Evolutionary conservation across 2,329 filamentous ascomycete genomes (phyloP).

Genomic region (Phialophora macrospora): DNA sequence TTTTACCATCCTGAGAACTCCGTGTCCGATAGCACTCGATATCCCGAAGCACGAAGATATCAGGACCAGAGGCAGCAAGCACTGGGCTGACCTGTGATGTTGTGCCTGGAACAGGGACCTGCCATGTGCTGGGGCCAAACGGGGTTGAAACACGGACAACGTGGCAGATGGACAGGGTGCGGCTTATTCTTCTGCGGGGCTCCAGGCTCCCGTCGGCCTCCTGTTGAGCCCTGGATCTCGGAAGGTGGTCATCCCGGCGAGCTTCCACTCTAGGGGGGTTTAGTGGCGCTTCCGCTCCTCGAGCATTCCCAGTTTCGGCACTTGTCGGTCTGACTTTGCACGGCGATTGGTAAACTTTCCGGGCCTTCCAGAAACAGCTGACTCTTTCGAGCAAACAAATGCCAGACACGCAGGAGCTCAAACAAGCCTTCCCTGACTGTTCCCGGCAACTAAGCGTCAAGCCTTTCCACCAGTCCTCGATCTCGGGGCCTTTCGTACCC

Average conservation of each 20-base stretch:
- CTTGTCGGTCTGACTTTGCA: background rate
- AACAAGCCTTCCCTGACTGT: background rate
- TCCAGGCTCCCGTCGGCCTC: background rate
- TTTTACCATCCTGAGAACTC: background rate
- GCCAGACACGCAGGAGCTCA: background rate
- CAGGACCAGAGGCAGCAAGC: background rate
- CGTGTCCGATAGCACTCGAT: background rate
- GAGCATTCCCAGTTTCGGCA: constrained; percentile 5
- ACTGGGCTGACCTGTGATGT: background rate
- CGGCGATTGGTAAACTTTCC: background rate
- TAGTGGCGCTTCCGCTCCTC: constrained; percentile 6
- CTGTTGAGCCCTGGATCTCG: constrained; percentile 4
- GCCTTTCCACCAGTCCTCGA: constrained; percentile 6
- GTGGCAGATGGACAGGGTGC: background rate
- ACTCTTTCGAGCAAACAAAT: constrained; percentile 3
- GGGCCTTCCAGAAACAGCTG: constrained; percentile 6
- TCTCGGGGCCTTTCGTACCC: constrained; percentile 1
- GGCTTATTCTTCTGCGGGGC: background rate
- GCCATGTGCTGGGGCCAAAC: background rate
- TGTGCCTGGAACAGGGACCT: background rate
- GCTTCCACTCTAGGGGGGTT: background rate
- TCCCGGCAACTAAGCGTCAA: background rate
- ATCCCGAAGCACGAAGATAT: background rate
- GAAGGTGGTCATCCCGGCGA: constrained; percentile 7
- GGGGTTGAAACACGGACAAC: background rate